Evolutionary conservation across 768 basidiomycete genomes (phyloP).

Genomic region (Russula vinacea): DNA sequence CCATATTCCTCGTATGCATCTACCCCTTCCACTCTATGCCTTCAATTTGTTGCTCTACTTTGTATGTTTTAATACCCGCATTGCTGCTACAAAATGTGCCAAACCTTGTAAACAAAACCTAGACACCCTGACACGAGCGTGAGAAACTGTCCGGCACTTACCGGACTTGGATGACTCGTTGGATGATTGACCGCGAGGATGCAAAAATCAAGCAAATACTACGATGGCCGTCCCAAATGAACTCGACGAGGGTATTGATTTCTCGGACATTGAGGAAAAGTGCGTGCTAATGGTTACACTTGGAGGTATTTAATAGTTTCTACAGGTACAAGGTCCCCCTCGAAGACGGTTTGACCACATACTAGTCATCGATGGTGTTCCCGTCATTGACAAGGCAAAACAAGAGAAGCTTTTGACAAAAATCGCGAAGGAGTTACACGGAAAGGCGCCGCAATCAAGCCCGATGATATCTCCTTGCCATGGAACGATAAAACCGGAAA

Average conservation of each 20-base stretch:
- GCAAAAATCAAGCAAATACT: neutral
- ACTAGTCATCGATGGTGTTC: conserved; percentile 89
- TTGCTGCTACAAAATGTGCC: neutral
- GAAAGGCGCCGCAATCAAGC: conserved; percentile 72
- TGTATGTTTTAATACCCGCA: neutral
- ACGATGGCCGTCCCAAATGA: conserved; percentile 20
- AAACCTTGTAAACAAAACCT: neutral
- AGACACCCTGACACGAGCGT: neutral
- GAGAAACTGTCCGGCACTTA: neutral
- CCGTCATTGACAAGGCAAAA: conserved; percentile 83
- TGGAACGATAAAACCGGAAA: conserved; percentile 81
- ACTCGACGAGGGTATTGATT: conserved; percentile 28
- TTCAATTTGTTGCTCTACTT: neutral
- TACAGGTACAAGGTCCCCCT: conserved; percentile 79
- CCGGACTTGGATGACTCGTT: no score
- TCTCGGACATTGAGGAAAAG: conserved; percentile 31
- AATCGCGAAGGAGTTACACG: conserved; percentile 75
- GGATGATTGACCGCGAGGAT: neutral
- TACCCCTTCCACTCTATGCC: neutral
- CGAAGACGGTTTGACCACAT: conserved; percentile 84
- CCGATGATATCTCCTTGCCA: conserved; percentile 79
- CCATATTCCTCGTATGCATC: neutral
- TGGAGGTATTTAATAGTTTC: neutral
- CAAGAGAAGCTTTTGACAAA: conserved; percentile 77
- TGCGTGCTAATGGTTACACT: no score